Base-by-base conservation (phyloP, 768 basidiomycete species). In the Lentinula sp. region DNA sequence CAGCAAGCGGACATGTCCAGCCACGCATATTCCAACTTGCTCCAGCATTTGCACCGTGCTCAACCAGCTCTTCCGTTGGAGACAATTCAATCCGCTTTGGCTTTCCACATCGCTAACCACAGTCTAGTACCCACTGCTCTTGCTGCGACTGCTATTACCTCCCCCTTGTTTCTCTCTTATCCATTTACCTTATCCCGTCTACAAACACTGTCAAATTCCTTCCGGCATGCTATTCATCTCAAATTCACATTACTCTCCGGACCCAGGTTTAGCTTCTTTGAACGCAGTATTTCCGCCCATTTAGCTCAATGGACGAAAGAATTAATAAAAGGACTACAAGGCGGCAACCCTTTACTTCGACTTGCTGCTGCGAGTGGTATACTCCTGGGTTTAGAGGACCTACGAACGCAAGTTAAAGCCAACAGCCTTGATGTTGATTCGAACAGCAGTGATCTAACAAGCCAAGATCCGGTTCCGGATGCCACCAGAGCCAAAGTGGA, bases 351-450 rank as follows among this genome's bases (percentile, higher is more conserved):
- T 0, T 73, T 88, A 16, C 73, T 87, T 9, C 76, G 86, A 39
- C 74, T 91, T 16, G 84, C 85, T 4, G 84, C 83, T 52, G 83
- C 80, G 59, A 81, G 80, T 23, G 91, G 91, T 0, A 72, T 91
- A 15, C 67, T 92, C 35, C 69, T 85, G 12, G 91, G 87, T 0
- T 69, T 89, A 37, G 79, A 85, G 54, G 90, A 90, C 62, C 68
- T 81, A 49, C 76, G 63, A 61, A 53, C 45, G 13, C 72, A 74
- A 65, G 66, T 69, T 18, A 73, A 66, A 6, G 63, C 66, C 53
- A 70, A 65, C 59, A 70, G 63, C 55, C n/a, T 18, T 45, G 5
- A n/a, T 18, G 23, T 7, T 48, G 20, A n/a, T 35, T n/a, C 35
- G 33, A 35, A 33, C 50, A 32, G 33, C 50, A 51, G 15, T 51